A percentile compares a stretch with the other conserved stretches of the same genome.
phyloP scores from a whole-genome alignment of 2,329 filamentous ascomycete species.

The Zasmidium citrigriseum region DNA sequence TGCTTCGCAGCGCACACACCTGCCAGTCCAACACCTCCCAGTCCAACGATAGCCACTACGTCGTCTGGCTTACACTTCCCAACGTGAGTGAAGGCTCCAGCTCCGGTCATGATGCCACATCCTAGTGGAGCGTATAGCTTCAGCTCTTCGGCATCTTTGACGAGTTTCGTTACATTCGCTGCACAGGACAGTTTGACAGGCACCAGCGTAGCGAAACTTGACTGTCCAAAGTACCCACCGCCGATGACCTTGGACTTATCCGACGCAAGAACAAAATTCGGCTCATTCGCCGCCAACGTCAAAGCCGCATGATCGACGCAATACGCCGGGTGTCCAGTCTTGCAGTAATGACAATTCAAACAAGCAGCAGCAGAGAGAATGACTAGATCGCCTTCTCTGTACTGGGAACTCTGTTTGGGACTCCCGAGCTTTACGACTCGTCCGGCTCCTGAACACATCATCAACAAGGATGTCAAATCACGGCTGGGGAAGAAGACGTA shows the following conservation, averaged over 20 bases:
- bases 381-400: conserved; percentile 42
- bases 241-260: conserved; percentile 22
- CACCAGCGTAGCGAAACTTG: conserved; percentile 35
- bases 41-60: conserved; percentile 40
- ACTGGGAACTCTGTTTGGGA: conserved; percentile 9
- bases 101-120: conserved; percentile 48
- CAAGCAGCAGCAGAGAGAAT: conserved; percentile 48
- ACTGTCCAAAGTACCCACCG: conserved; percentile 42
- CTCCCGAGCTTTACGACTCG: conserved; percentile 21
- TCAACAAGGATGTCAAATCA: not conserved
- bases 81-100: conserved; percentile 44
- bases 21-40: conserved; percentile 44
- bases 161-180: conserved; percentile 28
- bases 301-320: conserved; percentile 47
- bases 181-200: conserved; percentile 33
- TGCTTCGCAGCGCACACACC: conserved; percentile 43
- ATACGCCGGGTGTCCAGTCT: conserved; percentile 46
- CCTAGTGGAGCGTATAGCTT: conserved; percentile 42
- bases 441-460: conserved; percentile 19
- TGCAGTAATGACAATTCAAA: conserved; percentile 46
- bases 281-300: conserved; percentile 22
- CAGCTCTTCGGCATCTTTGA: conserved; percentile 28
- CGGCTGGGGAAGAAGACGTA: not conserved
- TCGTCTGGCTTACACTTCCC: conserved; percentile 30
- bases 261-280: conserved; percentile 21